A percentile compares a stretch with the other conserved stretches of the same genome.
Evolutionary conservation across 2,329 filamentous ascomycete genomes (phyloP).

Genomic region (Phyllosticta capitalensis): DNA sequence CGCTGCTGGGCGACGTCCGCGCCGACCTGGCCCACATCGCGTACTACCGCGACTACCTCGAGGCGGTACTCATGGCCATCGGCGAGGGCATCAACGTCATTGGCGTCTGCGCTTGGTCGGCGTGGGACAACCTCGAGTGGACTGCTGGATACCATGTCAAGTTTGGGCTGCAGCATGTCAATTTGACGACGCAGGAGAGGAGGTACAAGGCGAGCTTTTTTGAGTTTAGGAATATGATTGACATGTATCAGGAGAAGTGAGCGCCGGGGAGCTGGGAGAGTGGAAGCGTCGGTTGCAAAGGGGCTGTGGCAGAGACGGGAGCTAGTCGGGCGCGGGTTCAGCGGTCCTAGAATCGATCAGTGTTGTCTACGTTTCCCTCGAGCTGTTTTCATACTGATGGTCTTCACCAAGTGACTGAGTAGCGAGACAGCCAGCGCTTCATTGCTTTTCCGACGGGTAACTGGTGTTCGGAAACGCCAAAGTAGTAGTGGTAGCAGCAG

Average conservation of each 20-base stretch:
- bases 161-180: slow-evolving; percentile 30
- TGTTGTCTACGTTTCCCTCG: too few species aligned
- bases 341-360: too few species aligned
- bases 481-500: too few species aligned
- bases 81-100: slow-evolving; percentile 28
- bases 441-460: too few species aligned
- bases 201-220: slow-evolving; percentile 31
- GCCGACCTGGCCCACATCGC: slow-evolving; percentile 21
- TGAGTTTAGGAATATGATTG: slow-evolving; percentile 27
- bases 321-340: too few species aligned
- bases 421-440: too few species aligned
- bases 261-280: background rate
- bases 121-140: slow-evolving; percentile 32
- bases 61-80: slow-evolving; percentile 25
- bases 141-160: slow-evolving; percentile 20
- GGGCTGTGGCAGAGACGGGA: too few species aligned
- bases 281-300: background rate
- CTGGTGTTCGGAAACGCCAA: too few species aligned
- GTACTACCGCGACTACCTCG: slow-evolving; percentile 27
- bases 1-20: slow-evolving; percentile 20
- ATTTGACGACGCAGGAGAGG: slow-evolving; percentile 27
- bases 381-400: too few species aligned
- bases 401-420: too few species aligned
- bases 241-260: slow-evolving; percentile 17
- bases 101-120: slow-evolving; percentile 27